These are phyloP conservation scores for Botryotinia narcissicola DNA, from an alignment of 2,329 filamentous ascomycete species.

Conservation along the genomic window DNA sequence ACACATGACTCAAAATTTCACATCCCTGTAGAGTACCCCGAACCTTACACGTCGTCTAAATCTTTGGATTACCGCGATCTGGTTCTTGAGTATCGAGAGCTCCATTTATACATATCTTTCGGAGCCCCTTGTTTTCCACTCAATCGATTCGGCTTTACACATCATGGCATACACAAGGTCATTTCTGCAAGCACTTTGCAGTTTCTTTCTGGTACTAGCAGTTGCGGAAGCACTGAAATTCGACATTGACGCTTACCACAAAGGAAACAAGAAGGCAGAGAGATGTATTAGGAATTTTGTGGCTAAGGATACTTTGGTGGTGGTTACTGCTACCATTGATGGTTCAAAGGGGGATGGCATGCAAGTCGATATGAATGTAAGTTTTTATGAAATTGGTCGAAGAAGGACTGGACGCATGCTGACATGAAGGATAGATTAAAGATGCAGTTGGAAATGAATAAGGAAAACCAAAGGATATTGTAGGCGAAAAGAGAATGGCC, in stretches of 20 bases:
- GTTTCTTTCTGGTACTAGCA: slow-evolving; percentile 54
- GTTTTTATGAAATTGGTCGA: slow-evolving; percentile 38
- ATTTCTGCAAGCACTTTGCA: slow-evolving; percentile 58
- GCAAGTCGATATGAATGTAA: slow-evolving; percentile 88
- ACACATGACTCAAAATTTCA: slow-evolving; percentile 21
- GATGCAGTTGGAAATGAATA: slow-evolving; percentile 97
- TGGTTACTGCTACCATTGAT: slow-evolving; percentile 85
- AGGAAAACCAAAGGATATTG: slow-evolving; percentile 84
- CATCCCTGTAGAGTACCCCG: slow-evolving; percentile 25
- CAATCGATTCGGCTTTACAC: slow-evolving; percentile 13
- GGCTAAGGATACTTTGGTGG: slow-evolving; percentile 84
- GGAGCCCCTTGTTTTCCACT: neutral
- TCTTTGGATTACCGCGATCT: slow-evolving; percentile 17
- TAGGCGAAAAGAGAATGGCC: slow-evolving; percentile 76
- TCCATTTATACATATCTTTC: slow-evolving; percentile 12
- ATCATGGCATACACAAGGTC: slow-evolving; percentile 52
- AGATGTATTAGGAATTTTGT: slow-evolving; percentile 98
- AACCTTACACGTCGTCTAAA: slow-evolving; percentile 33
- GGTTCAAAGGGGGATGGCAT: slow-evolving; percentile 91
- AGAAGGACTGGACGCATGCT: neutral
- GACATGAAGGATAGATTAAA: slow-evolving; percentile 64
- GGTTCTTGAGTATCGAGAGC: slow-evolving; percentile 24
- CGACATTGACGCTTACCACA: slow-evolving; percentile 72
- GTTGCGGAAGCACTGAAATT: slow-evolving; percentile 78
- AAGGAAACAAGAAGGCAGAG: slow-evolving; percentile 66